Percentiles rank a stretch among this genome's conserved stretches.
phyloP scores from a whole-genome alignment of 768 basidiomycete genomes.

The Panellus pusillus region DNA sequence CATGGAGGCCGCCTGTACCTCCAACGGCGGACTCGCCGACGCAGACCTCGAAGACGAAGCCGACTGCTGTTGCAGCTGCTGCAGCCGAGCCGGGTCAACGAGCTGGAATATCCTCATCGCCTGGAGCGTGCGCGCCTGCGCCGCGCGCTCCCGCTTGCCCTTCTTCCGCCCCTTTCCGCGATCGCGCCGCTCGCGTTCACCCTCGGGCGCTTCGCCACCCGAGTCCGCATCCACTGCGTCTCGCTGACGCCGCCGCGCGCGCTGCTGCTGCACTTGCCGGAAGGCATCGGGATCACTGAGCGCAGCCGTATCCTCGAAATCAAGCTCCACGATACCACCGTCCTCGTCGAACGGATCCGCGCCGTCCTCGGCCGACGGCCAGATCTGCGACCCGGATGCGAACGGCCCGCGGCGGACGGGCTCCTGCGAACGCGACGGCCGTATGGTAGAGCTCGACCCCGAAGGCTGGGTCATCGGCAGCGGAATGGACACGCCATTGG shows the following conservation, averaged over 20 bases:
- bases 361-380: constrained; percentile 53
- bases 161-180: constrained; percentile 29
- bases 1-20: background rate
- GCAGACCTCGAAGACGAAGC: constrained; percentile 15
- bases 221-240: constrained; percentile 14
- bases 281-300: constrained; percentile 69
- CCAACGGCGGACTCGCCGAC: constrained; percentile 16
- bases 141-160: constrained; percentile 38
- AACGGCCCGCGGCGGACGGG: constrained; percentile 48
- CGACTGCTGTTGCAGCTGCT: background rate
- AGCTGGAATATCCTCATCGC: constrained; percentile 23
- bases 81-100: background rate
- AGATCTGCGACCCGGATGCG: constrained; percentile 62
- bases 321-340: constrained; percentile 70
- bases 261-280: constrained; percentile 32
- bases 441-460: constrained; percentile 9
- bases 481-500: constrained; percentile 7
- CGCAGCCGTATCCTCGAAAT: constrained; percentile 72
- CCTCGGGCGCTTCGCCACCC: background rate
- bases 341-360: constrained; percentile 39
- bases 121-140: constrained; percentile 37
- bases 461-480: constrained; percentile 6
- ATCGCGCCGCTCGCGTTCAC: constrained; percentile 6
- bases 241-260: constrained; percentile 26
- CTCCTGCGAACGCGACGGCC: background rate